Evolutionary conservation across 805 yeast genomes (phyloP), one percentile per base, ranked within the genome.

Genomic region (Sugiyamaella mastotermitis): DNA sequence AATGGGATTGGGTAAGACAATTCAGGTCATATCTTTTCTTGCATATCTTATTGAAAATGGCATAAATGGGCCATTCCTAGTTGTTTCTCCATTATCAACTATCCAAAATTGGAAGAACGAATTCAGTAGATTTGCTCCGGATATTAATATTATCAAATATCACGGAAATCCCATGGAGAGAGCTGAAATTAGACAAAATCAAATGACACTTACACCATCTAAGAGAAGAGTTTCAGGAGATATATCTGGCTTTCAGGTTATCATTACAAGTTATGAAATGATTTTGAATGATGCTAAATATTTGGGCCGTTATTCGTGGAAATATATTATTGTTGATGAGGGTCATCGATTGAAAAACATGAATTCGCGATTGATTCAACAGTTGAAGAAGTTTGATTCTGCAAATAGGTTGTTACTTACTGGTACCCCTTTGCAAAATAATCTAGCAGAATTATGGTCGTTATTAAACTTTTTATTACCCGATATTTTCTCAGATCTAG

Each of bases 21-120:
- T 86, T 18, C 96, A 86, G 57, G 90, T 97, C 58, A 71, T 90
- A 23, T 71, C 96, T 0, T 66, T 90, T 22, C 71, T 88, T 83
- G 90, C 97, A 97, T 90, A 97, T 0, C 58, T 90, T 35, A 66
- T 90, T 34, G 76, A 74, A 45, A 97, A 90, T 57, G 80, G 95
- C 6, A 97, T 97, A 1, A 5, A 14, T 13, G 30, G 85, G 4
- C 92, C 92, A 58, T 82, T 90, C 48, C 79, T 90, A 35, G 86
- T 90, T 43, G 97, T 87, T 1, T 92, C 98, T 56, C 98, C 98
- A 1, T 84, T 96, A 0, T 83, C 95, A 6, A 66, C 92, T 50
- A 97, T 90, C 22, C 72, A 85, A 41, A 90, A 90, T 53, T 90
- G 98, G 98, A 97, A 97, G 1, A 90, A 92, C 56, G 98, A 90